Evolutionary conservation across 805 yeast species (phyloP), one percentile per base, ranked within the genome.

Genomic region (Kockiozyma suomiensis): DNA sequence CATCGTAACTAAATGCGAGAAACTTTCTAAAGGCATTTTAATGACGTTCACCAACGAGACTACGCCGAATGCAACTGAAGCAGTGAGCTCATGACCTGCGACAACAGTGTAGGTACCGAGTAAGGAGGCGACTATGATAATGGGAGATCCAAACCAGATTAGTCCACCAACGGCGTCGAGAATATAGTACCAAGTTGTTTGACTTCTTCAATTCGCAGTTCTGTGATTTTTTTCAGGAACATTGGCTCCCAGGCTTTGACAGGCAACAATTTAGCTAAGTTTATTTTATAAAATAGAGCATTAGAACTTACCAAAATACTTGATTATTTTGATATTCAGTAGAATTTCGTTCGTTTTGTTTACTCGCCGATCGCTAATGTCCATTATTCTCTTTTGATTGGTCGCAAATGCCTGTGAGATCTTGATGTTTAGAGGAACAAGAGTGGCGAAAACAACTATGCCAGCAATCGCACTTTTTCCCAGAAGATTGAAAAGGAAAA

Each of bases 271-370:
- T 25, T 5, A 35, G 38, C 21, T 6, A 47, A 25, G 8, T 25
- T 23, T n/a, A 40, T 1, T 37, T 8, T 26, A 26, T 25, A 15
- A 12, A 1, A 13, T 2, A 5, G 15, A 13, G 17, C 5, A 19
- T 2, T 23, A 10, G 12, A 2, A 32, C 50, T 1, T 21, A 55
- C 58, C 97, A 73, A 93, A 92, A 70, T 88, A 91, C 74, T 93
- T 93, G 78, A 93, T 87, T 68, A 93, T 90, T 72, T 98, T 82
- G 64, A 93, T 93, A 65, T 92, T 86, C 75, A 88, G 96, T 69
- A 93, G 84, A 4, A 96, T 83, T 76, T 93, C 99, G 73, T 91
- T 94, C 68, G 93, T 81, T 72, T 88, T 90, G 71, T 90, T 96
- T 60, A 93, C 88, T 75, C 98, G 85, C 73, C 84, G 83, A 74